These are phyloP conservation scores for Pseudonitzschia pungens DNA, from an alignment of 108 stramenopile species.

Conservation along the genomic window DNA sequence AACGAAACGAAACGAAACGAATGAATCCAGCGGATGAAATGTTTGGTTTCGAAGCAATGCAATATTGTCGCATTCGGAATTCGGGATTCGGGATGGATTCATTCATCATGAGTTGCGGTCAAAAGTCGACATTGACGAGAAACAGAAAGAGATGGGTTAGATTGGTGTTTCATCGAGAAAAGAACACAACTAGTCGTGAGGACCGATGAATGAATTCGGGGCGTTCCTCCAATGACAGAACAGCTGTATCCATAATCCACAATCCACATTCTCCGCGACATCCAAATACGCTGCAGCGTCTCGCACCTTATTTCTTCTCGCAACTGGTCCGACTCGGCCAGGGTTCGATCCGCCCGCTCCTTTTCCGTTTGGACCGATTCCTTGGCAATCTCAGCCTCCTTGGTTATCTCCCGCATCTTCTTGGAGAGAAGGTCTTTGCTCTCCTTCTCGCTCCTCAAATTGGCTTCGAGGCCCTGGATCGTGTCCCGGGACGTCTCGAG, in stretches of 20 bases:
- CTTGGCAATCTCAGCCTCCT: not conserved
- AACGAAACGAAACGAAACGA: not conserved
- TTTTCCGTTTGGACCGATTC: conserved; percentile 11
- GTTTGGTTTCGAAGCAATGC: not conserved
- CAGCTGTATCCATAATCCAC: too few species aligned
- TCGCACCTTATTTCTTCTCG: conserved; percentile 76
- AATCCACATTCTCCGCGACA: too few species aligned
- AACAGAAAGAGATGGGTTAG: too few species aligned
- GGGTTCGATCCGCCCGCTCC: conserved; percentile 50
- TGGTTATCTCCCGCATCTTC: not conserved
- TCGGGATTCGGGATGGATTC: too few species aligned
- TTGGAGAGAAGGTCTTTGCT: conserved; percentile 3
- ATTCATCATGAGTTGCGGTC: too few species aligned
- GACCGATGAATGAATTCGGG: not conserved
- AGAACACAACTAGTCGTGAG: not conserved
- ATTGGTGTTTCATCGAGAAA: too few species aligned
- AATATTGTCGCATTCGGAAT: too few species aligned
- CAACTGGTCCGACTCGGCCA: conserved; percentile 59
- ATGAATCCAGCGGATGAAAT: not conserved
- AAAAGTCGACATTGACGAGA: too few species aligned
- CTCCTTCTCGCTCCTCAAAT: not conserved
- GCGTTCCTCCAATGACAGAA: too few species aligned
- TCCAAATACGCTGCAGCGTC: too few species aligned
- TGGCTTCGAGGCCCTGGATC: not conserved
- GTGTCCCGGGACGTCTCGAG: not conserved